Percentiles rank a stretch among this genome's conserved stretches.
Evolutionary conservation across 176 grass and related monocot genomes (phyloP).

Genomic region (Carex scoparia): DNA sequence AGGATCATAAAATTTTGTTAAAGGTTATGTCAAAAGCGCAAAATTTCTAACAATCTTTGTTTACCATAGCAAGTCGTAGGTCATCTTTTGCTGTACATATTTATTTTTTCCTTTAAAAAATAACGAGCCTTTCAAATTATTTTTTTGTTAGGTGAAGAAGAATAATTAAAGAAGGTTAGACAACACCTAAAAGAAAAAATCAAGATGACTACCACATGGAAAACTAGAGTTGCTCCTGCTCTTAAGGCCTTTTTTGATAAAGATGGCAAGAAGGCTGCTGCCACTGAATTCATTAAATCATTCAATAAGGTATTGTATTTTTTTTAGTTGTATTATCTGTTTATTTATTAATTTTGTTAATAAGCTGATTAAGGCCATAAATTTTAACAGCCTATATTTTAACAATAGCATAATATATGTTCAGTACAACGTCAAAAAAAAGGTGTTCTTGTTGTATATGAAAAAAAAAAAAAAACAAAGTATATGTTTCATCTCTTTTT

Average conservation of each 20-base stretch:
- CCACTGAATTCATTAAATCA: slow-evolving; percentile 53
- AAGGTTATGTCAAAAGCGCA: background rate
- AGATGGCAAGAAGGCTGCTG: slow-evolving; percentile 83
- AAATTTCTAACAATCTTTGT: background rate
- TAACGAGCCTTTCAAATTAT: background rate
- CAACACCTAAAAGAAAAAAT: background rate
- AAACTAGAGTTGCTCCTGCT: slow-evolving; percentile 47
- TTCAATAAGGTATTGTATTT: slow-evolving; percentile 54
- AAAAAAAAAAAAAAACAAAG: background rate
- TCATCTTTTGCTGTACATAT: too few relatives aligned
- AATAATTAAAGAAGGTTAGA: slow-evolving; percentile 5
- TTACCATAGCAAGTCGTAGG: background rate
- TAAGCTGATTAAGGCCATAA: background rate
- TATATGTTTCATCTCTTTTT: background rate
- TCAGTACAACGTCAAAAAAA: background rate
- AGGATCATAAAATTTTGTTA: background rate
- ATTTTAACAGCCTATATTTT: background rate
- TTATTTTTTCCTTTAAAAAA: background rate
- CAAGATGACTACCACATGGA: slow-evolving; percentile 49
- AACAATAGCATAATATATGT: background rate
- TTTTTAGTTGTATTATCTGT: background rate
- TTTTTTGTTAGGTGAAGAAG: background rate
- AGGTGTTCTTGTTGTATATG: background rate
- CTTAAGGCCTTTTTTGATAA: slow-evolving; percentile 65
- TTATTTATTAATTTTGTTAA: background rate